phyloP scores from a whole-genome alignment of 495 filamentous ascomycete genomes.

The Daldinia vernicosa region DNA sequence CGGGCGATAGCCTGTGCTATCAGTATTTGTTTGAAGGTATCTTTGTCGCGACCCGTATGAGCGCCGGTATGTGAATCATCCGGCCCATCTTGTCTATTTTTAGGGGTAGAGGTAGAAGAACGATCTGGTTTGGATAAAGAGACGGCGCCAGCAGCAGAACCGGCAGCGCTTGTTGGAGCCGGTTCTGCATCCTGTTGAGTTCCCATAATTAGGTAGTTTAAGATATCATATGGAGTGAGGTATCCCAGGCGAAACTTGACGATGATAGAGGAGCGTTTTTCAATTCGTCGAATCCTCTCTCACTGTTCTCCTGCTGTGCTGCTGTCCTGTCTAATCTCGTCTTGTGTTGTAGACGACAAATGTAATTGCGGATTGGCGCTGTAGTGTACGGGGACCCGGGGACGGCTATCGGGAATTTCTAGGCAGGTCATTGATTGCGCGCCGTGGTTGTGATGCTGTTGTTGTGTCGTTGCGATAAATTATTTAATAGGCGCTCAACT shows the following conservation, averaged over 20 bases:
- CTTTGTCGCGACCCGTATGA: constrained; percentile 55
- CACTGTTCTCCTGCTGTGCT: background rate
- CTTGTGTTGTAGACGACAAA: constrained; percentile 14
- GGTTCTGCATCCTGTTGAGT: constrained; percentile 45
- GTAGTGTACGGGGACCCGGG: background rate
- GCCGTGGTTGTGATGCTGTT: constrained; percentile 20
- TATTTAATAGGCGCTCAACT: constrained; percentile 32
- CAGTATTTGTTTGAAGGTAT: constrained; percentile 63
- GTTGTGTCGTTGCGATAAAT: constrained; percentile 25
- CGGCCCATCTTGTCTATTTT: constrained; percentile 46
- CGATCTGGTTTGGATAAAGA: constrained; percentile 44
- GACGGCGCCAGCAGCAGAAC: constrained; percentile 27
- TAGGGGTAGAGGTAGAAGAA: constrained; percentile 45
- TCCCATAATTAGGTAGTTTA: constrained; percentile 36
- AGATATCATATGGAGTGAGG: constrained; percentile 32
- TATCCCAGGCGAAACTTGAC: constrained; percentile 12
- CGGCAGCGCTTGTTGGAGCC: constrained; percentile 32
- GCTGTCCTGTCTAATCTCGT: background rate
- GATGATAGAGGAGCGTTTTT: constrained; percentile 13
- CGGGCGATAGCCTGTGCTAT: constrained; percentile 81
- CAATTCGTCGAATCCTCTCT: constrained; percentile 1
- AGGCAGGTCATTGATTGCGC: constrained; percentile 18
- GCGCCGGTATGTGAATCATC: constrained; percentile 34
- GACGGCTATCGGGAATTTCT: constrained; percentile 1
- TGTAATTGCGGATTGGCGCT: constrained; percentile 30